Evolutionary conservation across 2,329 filamentous ascomycete species (phyloP).

Genomic region (Parastagonospora nodorum): DNA sequence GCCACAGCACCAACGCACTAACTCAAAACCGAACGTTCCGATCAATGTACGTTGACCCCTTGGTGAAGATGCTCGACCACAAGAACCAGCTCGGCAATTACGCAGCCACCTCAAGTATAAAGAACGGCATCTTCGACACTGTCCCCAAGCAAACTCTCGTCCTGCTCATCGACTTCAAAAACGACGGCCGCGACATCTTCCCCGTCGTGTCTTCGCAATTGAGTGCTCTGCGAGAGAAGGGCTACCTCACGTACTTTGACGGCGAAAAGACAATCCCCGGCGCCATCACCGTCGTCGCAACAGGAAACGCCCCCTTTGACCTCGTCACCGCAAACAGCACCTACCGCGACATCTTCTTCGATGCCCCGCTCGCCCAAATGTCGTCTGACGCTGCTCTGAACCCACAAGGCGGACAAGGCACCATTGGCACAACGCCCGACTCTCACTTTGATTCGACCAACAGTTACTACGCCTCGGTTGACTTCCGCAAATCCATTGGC

Average conservation of each 20-base stretch:
- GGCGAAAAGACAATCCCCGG: constrained; percentile 48
- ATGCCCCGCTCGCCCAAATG: constrained; percentile 53
- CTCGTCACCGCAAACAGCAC: constrained; percentile 52
- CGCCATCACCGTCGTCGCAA: constrained; percentile 59
- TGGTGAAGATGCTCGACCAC: constrained; percentile 55
- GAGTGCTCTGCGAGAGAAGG: constrained; percentile 52
- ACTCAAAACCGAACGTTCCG: constrained; percentile 54
- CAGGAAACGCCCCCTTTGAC: constrained; percentile 59
- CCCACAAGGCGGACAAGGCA: constrained; percentile 50
- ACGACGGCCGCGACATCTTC: constrained; percentile 42
- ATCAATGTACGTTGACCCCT: constrained; percentile 59
- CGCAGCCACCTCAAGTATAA: constrained; percentile 24
- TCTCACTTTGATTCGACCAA: constrained; percentile 55
- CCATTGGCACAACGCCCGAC: constrained; percentile 45
- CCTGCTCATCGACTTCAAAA: constrained; percentile 60
- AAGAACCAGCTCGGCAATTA: constrained; percentile 53
- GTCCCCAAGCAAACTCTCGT: constrained; percentile 56
- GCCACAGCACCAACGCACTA: constrained; percentile 56
- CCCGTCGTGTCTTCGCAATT: constrained; percentile 50
- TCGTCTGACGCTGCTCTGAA: constrained; percentile 12
- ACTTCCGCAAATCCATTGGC: constrained; percentile 62
- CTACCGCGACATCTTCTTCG: constrained; percentile 62
- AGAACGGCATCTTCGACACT: constrained; percentile 58
- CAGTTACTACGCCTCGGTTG: constrained; percentile 69
- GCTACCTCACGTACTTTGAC: constrained; percentile 59